A percentile compares a stretch with the other conserved stretches of the same genome.
Evolutionary conservation across 805 yeast species (phyloP).

Genomic region (Candida koratica): DNA sequence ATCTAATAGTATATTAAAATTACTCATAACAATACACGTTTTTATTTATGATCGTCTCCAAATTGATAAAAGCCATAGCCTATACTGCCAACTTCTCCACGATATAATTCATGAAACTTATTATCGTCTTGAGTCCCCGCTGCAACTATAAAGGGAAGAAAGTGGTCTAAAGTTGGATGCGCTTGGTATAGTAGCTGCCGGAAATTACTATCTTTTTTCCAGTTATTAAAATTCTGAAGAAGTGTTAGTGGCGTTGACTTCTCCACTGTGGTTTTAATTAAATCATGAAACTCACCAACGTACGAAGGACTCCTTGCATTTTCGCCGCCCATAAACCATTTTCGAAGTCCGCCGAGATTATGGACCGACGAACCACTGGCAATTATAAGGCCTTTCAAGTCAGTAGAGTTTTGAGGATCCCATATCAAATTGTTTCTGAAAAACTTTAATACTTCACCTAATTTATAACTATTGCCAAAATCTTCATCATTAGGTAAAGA

Average conservation of each 20-base stretch:
- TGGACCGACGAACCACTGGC: constrained; percentile 82
- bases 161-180: constrained; percentile 78
- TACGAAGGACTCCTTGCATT: constrained; percentile 45
- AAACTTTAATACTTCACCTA: constrained; percentile 53
- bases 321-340: constrained; percentile 7
- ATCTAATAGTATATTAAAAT: too few relatives aligned
- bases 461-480: constrained; percentile 42
- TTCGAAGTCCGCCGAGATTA: constrained; percentile 56
- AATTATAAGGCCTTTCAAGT: constrained; percentile 43
- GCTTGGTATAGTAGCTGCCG: constrained; percentile 42
- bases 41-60: constrained; percentile 4
- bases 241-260: constrained; percentile 13
- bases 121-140: constrained; percentile 49
- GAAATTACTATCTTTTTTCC: constrained; percentile 17
- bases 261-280: constrained; percentile 35
- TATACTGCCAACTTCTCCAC: constrained; percentile 41
- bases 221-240: constrained; percentile 14
- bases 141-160: constrained; percentile 60
- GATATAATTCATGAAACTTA: constrained; percentile 44
- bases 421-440: constrained; percentile 44
- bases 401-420: constrained; percentile 23
- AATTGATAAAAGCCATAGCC: constrained; percentile 72
- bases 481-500: constrained; percentile 39
- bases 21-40: too few relatives aligned
- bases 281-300: constrained; percentile 47